phyloP scores from a whole-genome alignment of 139 green algal genomes.

The Micromonas pusilla region DNA sequence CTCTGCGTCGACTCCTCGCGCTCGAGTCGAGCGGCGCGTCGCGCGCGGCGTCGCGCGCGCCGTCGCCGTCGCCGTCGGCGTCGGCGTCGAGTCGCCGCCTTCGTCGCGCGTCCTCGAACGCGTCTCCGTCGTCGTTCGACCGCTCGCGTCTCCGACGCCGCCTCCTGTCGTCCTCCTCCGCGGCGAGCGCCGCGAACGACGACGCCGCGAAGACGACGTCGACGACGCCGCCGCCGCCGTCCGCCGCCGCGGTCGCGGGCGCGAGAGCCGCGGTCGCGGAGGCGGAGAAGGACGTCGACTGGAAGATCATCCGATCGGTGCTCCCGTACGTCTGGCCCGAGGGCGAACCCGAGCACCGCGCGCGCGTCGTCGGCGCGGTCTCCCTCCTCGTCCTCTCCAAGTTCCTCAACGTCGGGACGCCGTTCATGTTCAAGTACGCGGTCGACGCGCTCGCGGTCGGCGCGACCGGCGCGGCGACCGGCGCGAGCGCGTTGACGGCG shows the following conservation, averaged over 20 bases:
- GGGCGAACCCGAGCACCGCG: conserved; percentile 55
- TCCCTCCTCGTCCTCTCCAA: conserved; percentile 62
- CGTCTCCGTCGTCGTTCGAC: too few relatives aligned
- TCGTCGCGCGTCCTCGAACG: too few relatives aligned
- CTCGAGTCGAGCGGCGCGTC: too few relatives aligned
- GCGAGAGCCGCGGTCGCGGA: background rate
- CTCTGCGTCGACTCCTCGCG: too few relatives aligned
- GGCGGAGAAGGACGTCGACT: conserved; percentile 13
- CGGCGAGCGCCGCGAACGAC: too few relatives aligned
- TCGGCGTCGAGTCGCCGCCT: too few relatives aligned
- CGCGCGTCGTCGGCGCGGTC: conserved; percentile 53
- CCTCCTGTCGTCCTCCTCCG: too few relatives aligned
- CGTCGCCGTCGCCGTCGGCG: too few relatives aligned
- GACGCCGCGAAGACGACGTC: too few relatives aligned
- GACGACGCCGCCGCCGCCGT: background rate
- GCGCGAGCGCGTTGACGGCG: conserved; percentile 31
- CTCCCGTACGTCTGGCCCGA: conserved; percentile 38
- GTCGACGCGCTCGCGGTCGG: conserved; percentile 58
- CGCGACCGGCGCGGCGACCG: conserved; percentile 36
- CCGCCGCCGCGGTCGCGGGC: too few relatives aligned
- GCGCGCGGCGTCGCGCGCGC: too few relatives aligned
- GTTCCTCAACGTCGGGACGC: conserved; percentile 69
- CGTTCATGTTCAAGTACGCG: conserved; percentile 92
- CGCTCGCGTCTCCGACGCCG: too few relatives aligned
- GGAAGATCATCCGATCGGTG: conserved; percentile 10